These are phyloP conservation scores for Nicotiana paniculata DNA, from an alignment of 257 asterid genomes.

Conservation along the genomic window DNA sequence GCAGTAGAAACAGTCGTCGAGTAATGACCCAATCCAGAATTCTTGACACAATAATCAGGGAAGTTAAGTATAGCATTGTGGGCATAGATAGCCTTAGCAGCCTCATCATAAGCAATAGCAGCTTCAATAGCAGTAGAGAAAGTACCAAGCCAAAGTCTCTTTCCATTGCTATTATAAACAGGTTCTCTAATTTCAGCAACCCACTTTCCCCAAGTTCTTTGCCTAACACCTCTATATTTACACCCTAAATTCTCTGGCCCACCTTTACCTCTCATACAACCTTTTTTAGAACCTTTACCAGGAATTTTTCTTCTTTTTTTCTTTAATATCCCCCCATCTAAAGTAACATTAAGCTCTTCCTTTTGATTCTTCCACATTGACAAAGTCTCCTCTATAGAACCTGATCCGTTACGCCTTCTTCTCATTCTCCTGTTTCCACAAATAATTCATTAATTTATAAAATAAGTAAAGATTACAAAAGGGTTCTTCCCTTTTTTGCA, in stretches of 20 bases:
- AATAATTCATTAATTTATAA: neutral
- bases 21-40: neutral
- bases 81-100: conserved; percentile 20
- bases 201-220: conserved; percentile 34
- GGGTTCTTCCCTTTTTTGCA: neutral
- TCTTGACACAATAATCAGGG: neutral
- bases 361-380: conserved; percentile 4
- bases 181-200: conserved; percentile 31
- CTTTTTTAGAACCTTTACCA: conserved; percentile 15
- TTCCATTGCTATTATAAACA: neutral
- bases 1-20: neutral
- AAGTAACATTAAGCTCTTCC: neutral
- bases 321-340: neutral
- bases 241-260: conserved; percentile 23
- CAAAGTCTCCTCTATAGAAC: conserved; percentile 10
- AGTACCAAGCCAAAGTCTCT: conserved; percentile 29
- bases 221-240: conserved; percentile 25
- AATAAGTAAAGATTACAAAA: neutral
- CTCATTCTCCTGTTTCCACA: neutral
- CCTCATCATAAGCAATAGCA: conserved; percentile 24
- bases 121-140: conserved; percentile 23
- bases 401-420: neutral
- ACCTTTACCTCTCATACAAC: conserved; percentile 25
- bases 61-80: conserved; percentile 19
- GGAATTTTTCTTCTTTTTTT: neutral